Conservation (phyloP, 495 filamentous ascomycete genomes). For the Annulohypoxylon nitens region DNA sequence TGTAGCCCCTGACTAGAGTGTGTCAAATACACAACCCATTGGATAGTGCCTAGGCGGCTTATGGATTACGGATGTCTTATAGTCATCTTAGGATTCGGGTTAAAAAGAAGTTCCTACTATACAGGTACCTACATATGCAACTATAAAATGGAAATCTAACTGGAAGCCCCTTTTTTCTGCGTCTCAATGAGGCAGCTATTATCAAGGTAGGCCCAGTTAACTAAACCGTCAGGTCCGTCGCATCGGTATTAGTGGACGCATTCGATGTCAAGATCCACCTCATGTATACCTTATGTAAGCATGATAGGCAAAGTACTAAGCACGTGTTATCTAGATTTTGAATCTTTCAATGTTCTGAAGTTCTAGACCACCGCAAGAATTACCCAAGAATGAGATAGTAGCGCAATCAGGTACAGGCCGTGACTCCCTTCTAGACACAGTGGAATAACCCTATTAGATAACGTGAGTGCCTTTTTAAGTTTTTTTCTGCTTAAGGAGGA, state of each 20-base stretch:
- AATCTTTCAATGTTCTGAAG: background rate
- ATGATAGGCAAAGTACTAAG: background rate
- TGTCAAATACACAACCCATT: conserved; percentile 2
- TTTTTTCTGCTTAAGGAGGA: background rate
- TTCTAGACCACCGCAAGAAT: background rate
- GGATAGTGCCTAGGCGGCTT: background rate
- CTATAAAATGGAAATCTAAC: conserved; percentile 9
- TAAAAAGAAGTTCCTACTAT: conserved; percentile 30
- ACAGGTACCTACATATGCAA: conserved; percentile 10
- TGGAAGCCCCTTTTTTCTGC: conserved; percentile 14
- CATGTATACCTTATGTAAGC: conserved; percentile 30
- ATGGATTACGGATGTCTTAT: background rate
- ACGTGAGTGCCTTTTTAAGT: background rate
- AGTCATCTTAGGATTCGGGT: conserved; percentile 9
- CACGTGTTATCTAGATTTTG: background rate
- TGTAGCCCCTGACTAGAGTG: conserved; percentile 8
- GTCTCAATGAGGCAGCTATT: conserved; percentile 21
- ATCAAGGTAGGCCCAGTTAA: conserved; percentile 6
- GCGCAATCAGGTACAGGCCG: background rate
- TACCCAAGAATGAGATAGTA: background rate
- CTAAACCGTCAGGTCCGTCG: background rate
- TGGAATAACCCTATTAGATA: background rate
- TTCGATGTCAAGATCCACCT: conserved; percentile 13
- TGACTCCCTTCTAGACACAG: background rate
- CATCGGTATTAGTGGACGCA: conserved; percentile 13